These are phyloP conservation scores for Apiotrichum sp. DNA, from an alignment of 1,284 basidiomycete genomes.

Conservation along the genomic window DNA sequence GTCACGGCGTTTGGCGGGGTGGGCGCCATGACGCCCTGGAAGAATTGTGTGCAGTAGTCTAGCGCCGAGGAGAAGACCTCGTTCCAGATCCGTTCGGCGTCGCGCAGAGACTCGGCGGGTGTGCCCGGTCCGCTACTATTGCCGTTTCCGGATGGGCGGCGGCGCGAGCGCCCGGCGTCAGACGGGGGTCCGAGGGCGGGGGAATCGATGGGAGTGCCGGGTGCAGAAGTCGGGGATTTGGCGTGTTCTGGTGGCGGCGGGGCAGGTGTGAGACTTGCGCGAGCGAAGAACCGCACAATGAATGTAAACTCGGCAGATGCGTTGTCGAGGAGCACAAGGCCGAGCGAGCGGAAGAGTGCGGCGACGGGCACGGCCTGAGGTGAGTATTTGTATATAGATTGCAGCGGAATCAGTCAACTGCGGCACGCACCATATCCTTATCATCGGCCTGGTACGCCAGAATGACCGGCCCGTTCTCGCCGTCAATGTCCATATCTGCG, in stretches of 20 bases:
- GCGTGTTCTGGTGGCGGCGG: neutral
- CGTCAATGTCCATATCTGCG: conserved; percentile 60
- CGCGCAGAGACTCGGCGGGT: conserved; percentile 44
- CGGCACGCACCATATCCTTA: conserved; percentile 62
- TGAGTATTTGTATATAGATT: neutral
- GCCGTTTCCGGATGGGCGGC: neutral
- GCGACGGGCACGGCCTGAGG: conserved; percentile 76
- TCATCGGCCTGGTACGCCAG: conserved; percentile 81
- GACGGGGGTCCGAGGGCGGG: conserved; percentile 27
- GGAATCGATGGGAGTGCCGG: conserved; percentile 25
- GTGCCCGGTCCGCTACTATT: conserved; percentile 36
- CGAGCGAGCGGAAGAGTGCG: conserved; percentile 70
- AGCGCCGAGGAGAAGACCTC: conserved; percentile 82
- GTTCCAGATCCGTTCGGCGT: conserved; percentile 64
- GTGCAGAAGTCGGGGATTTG: conserved; percentile 1
- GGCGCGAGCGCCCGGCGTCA: conserved; percentile 23
- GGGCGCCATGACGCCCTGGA: conserved; percentile 33
- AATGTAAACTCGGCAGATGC: conserved; percentile 85
- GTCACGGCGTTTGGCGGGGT: conserved; percentile 61
- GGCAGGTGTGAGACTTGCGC: conserved; percentile 1
- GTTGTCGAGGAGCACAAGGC: conserved; percentile 88
- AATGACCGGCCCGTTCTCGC: conserved; percentile 59
- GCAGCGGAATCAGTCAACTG: neutral
- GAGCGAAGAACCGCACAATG: conserved; percentile 68
- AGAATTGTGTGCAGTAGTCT: conserved; percentile 60